Conservation (phyloP, 768 basidiomycete species). For the Boletus reticulatus region DNA sequence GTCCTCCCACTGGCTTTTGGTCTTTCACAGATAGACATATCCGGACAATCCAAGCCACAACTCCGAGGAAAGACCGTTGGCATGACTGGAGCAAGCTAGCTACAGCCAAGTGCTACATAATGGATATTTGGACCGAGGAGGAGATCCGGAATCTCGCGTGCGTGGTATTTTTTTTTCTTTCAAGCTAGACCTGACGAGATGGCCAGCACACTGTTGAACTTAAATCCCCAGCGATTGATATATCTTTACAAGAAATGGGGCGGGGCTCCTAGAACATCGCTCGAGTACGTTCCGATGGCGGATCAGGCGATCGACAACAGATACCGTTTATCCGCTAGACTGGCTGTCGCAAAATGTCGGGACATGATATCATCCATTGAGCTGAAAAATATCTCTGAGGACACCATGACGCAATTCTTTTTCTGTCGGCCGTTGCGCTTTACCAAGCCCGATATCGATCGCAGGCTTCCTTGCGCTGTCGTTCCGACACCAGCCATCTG, state of each 20-base stretch:
- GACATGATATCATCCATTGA: too few relatives aligned
- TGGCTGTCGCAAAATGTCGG: neutral
- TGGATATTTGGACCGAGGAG: constrained; percentile 1
- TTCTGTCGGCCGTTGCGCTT: neutral
- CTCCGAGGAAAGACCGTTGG: neutral
- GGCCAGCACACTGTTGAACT: too few relatives aligned
- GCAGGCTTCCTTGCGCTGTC: accelerated
- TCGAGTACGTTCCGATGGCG: neutral
- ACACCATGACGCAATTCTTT: neutral
- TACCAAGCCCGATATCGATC: accelerated
- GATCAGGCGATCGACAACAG: accelerated
- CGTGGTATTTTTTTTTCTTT: neutral
- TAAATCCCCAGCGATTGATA: neutral
- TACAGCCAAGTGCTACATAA: neutral
- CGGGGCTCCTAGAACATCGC: neutral
- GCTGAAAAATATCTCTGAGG: neutral
- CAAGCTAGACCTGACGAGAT: neutral
- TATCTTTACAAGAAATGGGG: neutral
- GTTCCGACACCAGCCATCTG: neutral
- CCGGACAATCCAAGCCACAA: neutral
- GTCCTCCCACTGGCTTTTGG: neutral
- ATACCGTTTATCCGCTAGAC: neutral
- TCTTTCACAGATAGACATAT: neutral
- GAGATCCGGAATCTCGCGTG: neutral
- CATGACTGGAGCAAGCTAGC: neutral